phyloP scores from a whole-genome alignment of 192 early-diverging fungal species.

The Coemansia sp. region DNA sequence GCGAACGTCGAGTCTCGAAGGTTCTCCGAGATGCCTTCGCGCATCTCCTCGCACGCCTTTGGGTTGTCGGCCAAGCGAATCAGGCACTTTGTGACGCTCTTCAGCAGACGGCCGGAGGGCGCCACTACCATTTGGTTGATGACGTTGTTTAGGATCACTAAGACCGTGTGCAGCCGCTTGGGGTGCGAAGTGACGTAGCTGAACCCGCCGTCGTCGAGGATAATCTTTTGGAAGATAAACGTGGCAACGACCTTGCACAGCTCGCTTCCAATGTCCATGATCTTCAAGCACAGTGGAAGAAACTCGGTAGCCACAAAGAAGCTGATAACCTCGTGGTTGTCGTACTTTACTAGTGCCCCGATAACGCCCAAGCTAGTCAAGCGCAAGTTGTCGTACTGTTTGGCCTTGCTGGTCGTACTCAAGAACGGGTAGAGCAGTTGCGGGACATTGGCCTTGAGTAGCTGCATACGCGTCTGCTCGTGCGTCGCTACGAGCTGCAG shows the following conservation, averaged over 20 bases:
- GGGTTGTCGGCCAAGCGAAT: constrained; percentile 90
- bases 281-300: constrained; percentile 94
- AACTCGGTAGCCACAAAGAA: constrained; percentile 97
- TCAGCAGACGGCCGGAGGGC: constrained; percentile 80
- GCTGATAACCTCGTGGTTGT: constrained; percentile 92
- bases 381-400: constrained; percentile 94
- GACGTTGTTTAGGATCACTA: constrained; percentile 92
- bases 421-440: constrained; percentile 97
- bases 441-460: constrained; percentile 83
- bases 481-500: constrained; percentile 96
- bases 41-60: constrained; percentile 84
- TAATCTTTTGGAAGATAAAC: constrained; percentile 97
- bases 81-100: constrained; percentile 93
- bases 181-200: constrained; percentile 52
- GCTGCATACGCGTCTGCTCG: constrained; percentile 74
- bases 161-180: constrained; percentile 87
- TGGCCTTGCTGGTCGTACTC: constrained; percentile 91
- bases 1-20: constrained; percentile 86
- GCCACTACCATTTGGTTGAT: constrained; percentile 86
- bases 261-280: constrained; percentile 97
- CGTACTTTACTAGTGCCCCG: constrained; percentile 96
- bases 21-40: constrained; percentile 86
- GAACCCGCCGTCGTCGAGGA: constrained; percentile 90
- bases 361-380: constrained; percentile 94
- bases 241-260: constrained; percentile 98